Percentiles rank a stretch among this genome's conserved stretches.
Evolutionary conservation across 257 asterid genomes (phyloP).

Genomic region (Solanum pinnatisectum): DNA sequence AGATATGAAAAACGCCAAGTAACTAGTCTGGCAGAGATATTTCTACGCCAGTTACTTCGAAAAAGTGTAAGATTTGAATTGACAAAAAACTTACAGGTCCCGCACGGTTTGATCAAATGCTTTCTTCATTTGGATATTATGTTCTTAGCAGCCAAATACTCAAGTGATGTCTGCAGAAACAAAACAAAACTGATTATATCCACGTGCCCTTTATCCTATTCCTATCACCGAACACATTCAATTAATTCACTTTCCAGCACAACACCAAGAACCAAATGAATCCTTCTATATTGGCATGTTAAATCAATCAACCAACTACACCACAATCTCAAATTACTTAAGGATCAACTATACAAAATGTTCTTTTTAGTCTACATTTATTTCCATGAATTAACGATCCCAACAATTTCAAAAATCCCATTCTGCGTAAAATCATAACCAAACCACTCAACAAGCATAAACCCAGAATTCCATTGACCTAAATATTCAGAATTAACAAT

Average conservation of each 20-base stretch:
- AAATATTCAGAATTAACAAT: neutral
- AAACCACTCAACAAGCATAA: neutral
- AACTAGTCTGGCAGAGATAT: neutral
- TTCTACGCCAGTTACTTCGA: too few species aligned
- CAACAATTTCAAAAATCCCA: neutral
- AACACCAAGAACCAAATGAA: neutral
- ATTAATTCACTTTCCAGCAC: neutral
- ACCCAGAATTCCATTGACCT: neutral
- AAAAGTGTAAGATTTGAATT: neutral
- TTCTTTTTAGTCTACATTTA: neutral
- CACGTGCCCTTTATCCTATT: neutral
- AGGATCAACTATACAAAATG: neutral
- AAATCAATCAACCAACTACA: neutral
- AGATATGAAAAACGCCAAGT: neutral
- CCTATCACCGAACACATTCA: neutral
- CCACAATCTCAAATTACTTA: neutral
- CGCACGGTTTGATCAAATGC: conserved; percentile 82
- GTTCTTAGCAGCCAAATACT: neutral
- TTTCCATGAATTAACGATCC: neutral
- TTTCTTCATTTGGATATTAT: conserved; percentile 54
- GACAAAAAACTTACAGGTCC: conserved; percentile 53
- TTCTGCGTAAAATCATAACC: neutral
- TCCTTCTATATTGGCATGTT: neutral
- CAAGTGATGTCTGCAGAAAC: neutral
- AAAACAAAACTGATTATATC: neutral